Evolutionary conservation across 331 rosid genomes (phyloP).

Genomic region (Malus hybrid): DNA sequence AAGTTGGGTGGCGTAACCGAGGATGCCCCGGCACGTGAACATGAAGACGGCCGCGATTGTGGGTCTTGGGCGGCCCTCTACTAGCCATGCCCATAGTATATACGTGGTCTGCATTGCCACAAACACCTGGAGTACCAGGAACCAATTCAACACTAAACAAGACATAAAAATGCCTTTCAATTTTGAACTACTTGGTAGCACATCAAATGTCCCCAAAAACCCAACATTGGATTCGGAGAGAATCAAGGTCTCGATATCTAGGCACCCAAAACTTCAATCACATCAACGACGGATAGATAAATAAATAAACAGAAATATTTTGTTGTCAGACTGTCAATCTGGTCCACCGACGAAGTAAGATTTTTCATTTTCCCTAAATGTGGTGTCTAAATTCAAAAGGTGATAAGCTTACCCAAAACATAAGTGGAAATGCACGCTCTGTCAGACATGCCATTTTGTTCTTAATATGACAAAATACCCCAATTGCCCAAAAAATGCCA

Average conservation of each 20-base stretch:
- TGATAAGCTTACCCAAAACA: not conserved
- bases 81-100: conserved; percentile 74
- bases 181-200: not conserved
- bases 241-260: not conserved
- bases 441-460: not conserved
- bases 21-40: conserved; percentile 93
- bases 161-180: not conserved
- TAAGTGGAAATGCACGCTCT: not conserved
- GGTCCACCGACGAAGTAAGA: not conserved
- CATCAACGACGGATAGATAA: not conserved
- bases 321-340: not conserved
- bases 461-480: not conserved
- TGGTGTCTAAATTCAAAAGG: not conserved
- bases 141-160: not conserved
- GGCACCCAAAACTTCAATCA: not conserved
- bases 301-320: not conserved
- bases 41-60: conserved; percentile 75
- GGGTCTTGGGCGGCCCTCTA: conserved; percentile 88
- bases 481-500: not conserved
- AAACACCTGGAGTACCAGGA: conserved; percentile 39
- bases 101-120: conserved; percentile 92
- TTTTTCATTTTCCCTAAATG: no score
- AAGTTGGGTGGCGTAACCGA: conserved; percentile 90
- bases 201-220: not conserved
- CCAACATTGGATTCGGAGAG: not conserved